Evolutionary conservation across 2,329 filamentous ascomycete genomes (phyloP), one percentile per base, ranked within the genome.

Genomic region (Aspergillus aculeatinus): DNA sequence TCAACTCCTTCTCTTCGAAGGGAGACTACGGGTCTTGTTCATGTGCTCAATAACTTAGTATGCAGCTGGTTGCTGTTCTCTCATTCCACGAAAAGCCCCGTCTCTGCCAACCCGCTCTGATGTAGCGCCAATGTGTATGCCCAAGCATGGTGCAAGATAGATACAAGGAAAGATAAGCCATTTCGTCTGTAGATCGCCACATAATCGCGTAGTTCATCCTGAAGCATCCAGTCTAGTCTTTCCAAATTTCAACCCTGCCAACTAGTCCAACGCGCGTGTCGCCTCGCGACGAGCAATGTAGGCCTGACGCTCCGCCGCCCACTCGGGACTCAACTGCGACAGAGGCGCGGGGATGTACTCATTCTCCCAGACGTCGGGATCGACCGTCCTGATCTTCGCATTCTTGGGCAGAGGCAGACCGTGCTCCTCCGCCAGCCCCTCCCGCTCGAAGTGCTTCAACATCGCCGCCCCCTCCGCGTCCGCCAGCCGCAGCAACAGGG

Each of bases 401-500:
- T 48, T 10, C 5, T 48, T 55, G 23, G 29, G 53, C 12, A 55
- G 53, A 25, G n/a, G 53, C n/a, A 55, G 33, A 25, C 42, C 53
- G 3, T 48, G 5, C 12, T 48, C 42, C 42, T 55, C 27, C 25
- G 16, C 11, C n/a, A 55, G 19, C n/a, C 53, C 53, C 19, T 55
- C 42, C 1, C 33, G 29, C 53, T 55, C 53, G 25, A 55, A 55
- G 19, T 11, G 9, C 27, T 55, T 29, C n/a, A 55, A n/a, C 25
- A 31, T 55, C n/a, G 47, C 53, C n/a, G 27, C 42, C n/a, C 27
- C 53, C 4, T 59, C 42, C 4, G 65, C 39, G 44, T 65, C 60
- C 21, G 68, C 67, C 21, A 60, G 58, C 21, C 61, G 54, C 31
- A 70, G 68, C 61, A 76, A 64, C 29, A 68, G 60, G 14, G 65